phyloP scores from a whole-genome alignment of 768 basidiomycete species.

The Terana coerulea region DNA sequence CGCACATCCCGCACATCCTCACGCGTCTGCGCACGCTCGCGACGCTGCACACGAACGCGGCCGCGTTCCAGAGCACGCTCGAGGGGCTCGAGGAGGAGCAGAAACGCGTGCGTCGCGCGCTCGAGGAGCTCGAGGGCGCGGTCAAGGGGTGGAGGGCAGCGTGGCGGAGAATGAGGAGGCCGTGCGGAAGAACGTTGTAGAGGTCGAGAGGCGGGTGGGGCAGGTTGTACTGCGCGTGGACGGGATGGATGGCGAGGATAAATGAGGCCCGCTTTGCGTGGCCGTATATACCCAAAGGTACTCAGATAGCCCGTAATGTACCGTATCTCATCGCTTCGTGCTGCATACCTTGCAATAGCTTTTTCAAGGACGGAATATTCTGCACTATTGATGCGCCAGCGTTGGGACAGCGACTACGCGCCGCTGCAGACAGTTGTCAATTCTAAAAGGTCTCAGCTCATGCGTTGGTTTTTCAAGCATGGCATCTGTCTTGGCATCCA shows the following conservation, averaged over 20 bases:
- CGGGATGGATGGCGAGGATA: conserved; percentile 25
- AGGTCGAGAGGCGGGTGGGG: conserved; percentile 59
- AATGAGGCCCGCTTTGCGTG: too few species aligned
- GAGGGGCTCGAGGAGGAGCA: conserved; percentile 70
- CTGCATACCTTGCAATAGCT: too few species aligned
- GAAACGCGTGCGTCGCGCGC: conserved; percentile 52
- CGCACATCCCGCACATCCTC: conserved; percentile 87
- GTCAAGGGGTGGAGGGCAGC: conserved; percentile 73
- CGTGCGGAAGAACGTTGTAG: conserved; percentile 69
- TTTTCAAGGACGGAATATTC: too few species aligned
- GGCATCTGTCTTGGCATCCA: too few species aligned
- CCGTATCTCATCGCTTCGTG: too few species aligned
- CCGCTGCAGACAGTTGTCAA: too few species aligned
- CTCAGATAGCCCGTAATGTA: too few species aligned
- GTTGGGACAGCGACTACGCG: too few species aligned
- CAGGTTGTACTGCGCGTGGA: conserved; percentile 42
- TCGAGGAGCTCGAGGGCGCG: conserved; percentile 67
- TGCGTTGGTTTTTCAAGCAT: too few species aligned
- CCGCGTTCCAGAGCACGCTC: conserved; percentile 69
- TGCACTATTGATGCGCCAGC: too few species aligned
- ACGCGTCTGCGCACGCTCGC: conserved; percentile 84
- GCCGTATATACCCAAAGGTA: too few species aligned
- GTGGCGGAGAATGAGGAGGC: conserved; percentile 67
- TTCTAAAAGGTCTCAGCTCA: too few species aligned
- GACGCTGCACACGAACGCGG: conserved; percentile 75